phyloP scores from a whole-genome alignment of 2,329 filamentous ascomycete species.

The Aspergillus puulaauensis region DNA sequence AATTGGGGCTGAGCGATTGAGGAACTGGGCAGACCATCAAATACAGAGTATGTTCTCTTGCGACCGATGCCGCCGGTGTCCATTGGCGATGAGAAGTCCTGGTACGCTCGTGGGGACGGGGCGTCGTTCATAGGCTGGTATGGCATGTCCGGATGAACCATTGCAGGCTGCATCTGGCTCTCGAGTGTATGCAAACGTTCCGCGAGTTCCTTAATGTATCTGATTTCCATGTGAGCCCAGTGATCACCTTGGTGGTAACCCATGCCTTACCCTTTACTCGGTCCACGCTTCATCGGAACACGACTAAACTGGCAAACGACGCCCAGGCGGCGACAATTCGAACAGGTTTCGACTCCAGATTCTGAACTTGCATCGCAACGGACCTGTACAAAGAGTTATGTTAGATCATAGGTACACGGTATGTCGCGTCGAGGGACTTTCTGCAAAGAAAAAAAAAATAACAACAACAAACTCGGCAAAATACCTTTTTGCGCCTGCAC shows the following conservation, averaged over 20 bases:
- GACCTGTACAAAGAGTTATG: slow-evolving; percentile 49
- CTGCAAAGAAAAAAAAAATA: slow-evolving; percentile 4
- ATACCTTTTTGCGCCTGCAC: slow-evolving; percentile 77
- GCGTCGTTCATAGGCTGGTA: slow-evolving; percentile 46
- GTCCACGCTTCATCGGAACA: slow-evolving; percentile 82
- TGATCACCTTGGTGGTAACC: not conserved
- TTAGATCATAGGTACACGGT: slow-evolving; percentile 20
- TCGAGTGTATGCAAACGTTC: slow-evolving; percentile 82
- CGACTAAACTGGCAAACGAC: slow-evolving; percentile 81
- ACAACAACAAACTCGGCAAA: slow-evolving; percentile 14
- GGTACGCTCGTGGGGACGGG: slow-evolving; percentile 45
- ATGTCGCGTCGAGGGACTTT: slow-evolving; percentile 13
- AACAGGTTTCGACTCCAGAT: slow-evolving; percentile 70
- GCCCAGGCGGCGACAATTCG: slow-evolving; percentile 75
- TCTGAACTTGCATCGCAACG: slow-evolving; percentile 82
- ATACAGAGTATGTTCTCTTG: slow-evolving; percentile 52
- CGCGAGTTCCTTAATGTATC: slow-evolving; percentile 88
- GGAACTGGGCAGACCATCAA: slow-evolving; percentile 45
- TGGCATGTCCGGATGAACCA: slow-evolving; percentile 40
- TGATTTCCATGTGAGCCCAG: slow-evolving; percentile 35
- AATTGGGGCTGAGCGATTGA: slow-evolving; percentile 43
- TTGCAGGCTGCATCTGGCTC: slow-evolving; percentile 61
- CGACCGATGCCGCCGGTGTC: slow-evolving; percentile 41
- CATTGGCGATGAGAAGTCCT: slow-evolving; percentile 55
- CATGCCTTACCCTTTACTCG: slow-evolving; percentile 72